phyloP scores from a whole-genome alignment of 495 filamentous ascomycete genomes.

The Penicillium roqueforti region DNA sequence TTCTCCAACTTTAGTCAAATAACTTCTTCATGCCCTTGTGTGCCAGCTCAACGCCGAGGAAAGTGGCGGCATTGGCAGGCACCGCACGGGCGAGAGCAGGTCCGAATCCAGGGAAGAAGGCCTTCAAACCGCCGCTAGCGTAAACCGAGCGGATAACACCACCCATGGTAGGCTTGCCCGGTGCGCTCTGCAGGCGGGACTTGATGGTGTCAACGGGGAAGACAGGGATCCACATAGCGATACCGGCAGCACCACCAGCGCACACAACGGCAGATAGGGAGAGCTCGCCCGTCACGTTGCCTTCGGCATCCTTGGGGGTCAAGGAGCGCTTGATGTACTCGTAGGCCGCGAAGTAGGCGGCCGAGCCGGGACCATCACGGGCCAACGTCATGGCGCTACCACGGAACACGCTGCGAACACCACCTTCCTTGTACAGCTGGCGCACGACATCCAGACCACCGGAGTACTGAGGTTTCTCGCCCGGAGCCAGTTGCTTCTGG shows the following conservation, averaged over 20 bases:
- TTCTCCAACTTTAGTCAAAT: slow-evolving; percentile 40
- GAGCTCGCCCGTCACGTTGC: slow-evolving; percentile 63
- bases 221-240: slow-evolving; percentile 99
- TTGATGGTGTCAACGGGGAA: slow-evolving; percentile 98
- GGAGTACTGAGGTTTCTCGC: slow-evolving; percentile 88
- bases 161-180: slow-evolving; percentile 78
- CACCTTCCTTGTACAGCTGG: slow-evolving; percentile 89
- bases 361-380: slow-evolving; percentile 85
- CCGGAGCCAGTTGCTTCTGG: slow-evolving; percentile 76
- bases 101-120: slow-evolving; percentile 96
- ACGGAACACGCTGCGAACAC: slow-evolving; percentile 84
- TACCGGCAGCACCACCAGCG: slow-evolving; percentile 84
- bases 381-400: slow-evolving; percentile 88
- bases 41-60: slow-evolving; percentile 74
- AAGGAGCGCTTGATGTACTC: slow-evolving; percentile 86
- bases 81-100: slow-evolving; percentile 90
- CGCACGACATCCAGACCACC: slow-evolving; percentile 91
- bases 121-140: slow-evolving; percentile 73
- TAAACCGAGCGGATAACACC: slow-evolving; percentile 77
- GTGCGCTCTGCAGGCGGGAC: slow-evolving; percentile 84
- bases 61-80: slow-evolving; percentile 83
- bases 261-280: slow-evolving; percentile 77
- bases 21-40: slow-evolving; percentile 77
- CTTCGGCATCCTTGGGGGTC: slow-evolving; percentile 79
- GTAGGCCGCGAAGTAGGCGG: slow-evolving; percentile 96